Evolutionary conservation across 2,329 filamentous ascomycete species (phyloP).

Genomic region (Aspergillus novofumigatus): DNA sequence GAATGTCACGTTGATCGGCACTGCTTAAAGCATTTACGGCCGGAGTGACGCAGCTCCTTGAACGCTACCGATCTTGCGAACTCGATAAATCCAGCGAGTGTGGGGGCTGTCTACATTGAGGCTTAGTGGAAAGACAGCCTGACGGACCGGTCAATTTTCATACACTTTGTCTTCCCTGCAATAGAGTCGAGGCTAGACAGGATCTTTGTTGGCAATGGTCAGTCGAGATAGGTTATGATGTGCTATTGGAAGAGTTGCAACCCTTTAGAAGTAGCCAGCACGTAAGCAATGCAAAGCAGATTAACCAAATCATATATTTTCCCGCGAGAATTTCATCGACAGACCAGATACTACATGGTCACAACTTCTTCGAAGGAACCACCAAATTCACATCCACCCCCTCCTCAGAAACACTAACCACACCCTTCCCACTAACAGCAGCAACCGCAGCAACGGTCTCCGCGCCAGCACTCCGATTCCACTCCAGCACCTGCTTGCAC

Average conservation of each 20-base stretch:
- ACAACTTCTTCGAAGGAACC: slow-evolving; percentile 14
- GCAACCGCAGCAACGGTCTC: slow-evolving; percentile 10
- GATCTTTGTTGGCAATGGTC: not conserved
- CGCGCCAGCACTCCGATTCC: slow-evolving; percentile 25
- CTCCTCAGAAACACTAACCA: slow-evolving; percentile 11
- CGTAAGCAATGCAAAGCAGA: not conserved
- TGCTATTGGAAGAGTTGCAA: not conserved
- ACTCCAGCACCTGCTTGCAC: slow-evolving; percentile 30
- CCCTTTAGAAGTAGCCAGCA: not conserved
- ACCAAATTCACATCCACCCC: slow-evolving; percentile 17
- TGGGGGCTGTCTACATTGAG: not conserved
- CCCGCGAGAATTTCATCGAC: not conserved
- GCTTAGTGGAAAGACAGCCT: not conserved
- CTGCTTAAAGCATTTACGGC: not conserved
- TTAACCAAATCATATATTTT: not conserved
- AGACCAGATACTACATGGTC: not conserved
- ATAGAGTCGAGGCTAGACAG: not conserved
- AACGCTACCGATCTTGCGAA: not conserved
- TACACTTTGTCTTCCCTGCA: not conserved
- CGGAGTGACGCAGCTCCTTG: not conserved
- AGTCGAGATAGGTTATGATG: not conserved
- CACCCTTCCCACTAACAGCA: slow-evolving; percentile 10
- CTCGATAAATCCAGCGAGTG: not conserved
- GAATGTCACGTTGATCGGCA: not conserved
- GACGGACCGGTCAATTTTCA: not conserved